phyloP scores from a whole-genome alignment of 495 filamentous ascomycete species.

The Xylaria bambusicola region DNA sequence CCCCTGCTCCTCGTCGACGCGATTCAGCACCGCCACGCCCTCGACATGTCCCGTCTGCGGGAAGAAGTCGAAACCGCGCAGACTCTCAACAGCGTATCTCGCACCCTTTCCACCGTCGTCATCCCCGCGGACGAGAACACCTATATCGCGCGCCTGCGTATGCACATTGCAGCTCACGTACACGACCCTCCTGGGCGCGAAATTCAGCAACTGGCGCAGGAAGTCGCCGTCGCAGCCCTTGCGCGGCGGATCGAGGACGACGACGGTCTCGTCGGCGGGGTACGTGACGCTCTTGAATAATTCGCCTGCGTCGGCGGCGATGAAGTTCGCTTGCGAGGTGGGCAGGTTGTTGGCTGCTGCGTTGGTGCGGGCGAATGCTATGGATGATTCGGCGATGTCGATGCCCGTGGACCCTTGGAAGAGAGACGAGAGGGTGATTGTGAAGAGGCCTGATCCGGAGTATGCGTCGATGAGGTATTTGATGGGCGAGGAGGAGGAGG shows the following conservation, averaged over 20 bases:
- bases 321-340: constrained; percentile 64
- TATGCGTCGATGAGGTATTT: constrained; percentile 94
- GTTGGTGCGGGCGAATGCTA: constrained; percentile 73
- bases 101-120: constrained; percentile 46
- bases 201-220: constrained; percentile 74
- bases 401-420: constrained; percentile 59
- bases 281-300: constrained; percentile 76
- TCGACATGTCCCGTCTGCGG: constrained; percentile 97
- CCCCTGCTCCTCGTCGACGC: no score
- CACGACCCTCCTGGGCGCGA: constrained; percentile 73
- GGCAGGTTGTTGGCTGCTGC: constrained; percentile 73
- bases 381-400: constrained; percentile 65
- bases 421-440: constrained; percentile 82
- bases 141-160: constrained; percentile 92
- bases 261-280: constrained; percentile 75
- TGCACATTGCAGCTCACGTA: constrained; percentile 99
- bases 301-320: constrained; percentile 77
- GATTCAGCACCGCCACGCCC: constrained; percentile 79
- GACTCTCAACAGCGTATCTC: constrained; percentile 85
- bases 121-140: constrained; percentile 71
- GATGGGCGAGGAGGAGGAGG: constrained; percentile 45
- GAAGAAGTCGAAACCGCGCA: constrained; percentile 96
- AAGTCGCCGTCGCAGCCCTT: constrained; percentile 93
- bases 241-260: constrained; percentile 90
- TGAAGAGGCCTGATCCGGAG: constrained; percentile 95